These are phyloP conservation scores for Angophora floribunda DNA, from an alignment of 345 rosid genomes.

Conservation along the genomic window DNA sequence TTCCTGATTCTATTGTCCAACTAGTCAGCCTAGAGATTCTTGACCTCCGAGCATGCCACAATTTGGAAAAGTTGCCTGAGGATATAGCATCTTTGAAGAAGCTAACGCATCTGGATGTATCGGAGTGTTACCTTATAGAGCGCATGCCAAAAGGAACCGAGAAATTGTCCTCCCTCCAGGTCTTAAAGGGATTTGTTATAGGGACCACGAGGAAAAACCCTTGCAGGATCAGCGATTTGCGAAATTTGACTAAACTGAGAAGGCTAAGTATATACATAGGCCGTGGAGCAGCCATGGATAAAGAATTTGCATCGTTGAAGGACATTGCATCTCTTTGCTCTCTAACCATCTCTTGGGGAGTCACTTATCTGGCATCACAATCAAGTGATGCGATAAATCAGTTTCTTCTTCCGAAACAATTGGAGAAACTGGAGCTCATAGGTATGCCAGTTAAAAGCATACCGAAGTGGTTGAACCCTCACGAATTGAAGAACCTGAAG, in stretches of 20 bases:
- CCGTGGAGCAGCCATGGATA: slow-evolving; percentile 15
- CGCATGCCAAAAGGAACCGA: slow-evolving; percentile 12
- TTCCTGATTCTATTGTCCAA: slow-evolving; percentile 4
- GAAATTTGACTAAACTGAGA: not conserved
- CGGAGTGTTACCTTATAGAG: slow-evolving; percentile 28
- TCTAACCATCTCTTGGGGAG: slow-evolving; percentile 8
- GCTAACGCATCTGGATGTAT: slow-evolving; percentile 20
- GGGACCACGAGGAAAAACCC: not conserved
- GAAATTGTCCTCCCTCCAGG: slow-evolving; percentile 6
- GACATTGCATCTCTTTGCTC: not conserved
- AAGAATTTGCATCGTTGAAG: slow-evolving; percentile 2
- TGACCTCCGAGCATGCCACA: slow-evolving; percentile 26
- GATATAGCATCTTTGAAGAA: slow-evolving; percentile 2
- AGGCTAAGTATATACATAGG: not conserved
- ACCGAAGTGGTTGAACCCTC: too few relatives aligned
- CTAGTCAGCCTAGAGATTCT: slow-evolving; percentile 14
- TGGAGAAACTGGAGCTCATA: not conserved
- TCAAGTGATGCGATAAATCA: not conserved
- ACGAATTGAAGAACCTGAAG: not conserved
- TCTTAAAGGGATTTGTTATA: slow-evolving; percentile 23
- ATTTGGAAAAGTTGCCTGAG: slow-evolving; percentile 22
- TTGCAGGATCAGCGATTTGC: not conserved
- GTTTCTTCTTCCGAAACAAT: not conserved
- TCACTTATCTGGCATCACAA: not conserved
- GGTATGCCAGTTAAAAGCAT: not conserved